These are phyloP conservation scores for Amaranthus palmeri DNA, from an alignment of 148 eudicot species.

Conservation along the genomic window DNA sequence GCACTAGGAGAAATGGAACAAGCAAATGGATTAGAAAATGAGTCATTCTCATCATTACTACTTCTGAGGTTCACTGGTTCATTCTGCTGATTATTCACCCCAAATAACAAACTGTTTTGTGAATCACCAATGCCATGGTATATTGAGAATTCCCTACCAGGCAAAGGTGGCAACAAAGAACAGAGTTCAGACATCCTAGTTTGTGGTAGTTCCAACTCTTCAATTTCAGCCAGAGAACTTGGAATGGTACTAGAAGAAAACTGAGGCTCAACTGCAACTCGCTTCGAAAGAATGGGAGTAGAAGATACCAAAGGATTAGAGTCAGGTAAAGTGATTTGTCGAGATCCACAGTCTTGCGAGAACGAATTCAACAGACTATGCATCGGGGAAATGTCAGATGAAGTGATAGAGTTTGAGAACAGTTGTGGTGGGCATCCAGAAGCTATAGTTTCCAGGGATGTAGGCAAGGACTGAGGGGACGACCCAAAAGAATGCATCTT, in stretches of 20 bases:
- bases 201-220: constrained; percentile 41
- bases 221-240: constrained; percentile 44
- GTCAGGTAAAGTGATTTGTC: constrained; percentile 42
- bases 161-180: constrained; percentile 63
- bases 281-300: constrained; percentile 52
- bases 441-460: constrained; percentile 35
- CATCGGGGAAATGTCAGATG: constrained; percentile 53
- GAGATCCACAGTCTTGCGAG: constrained; percentile 55
- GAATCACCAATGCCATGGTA: constrained; percentile 57
- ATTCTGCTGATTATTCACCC: constrained; percentile 62
- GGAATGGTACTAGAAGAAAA: constrained; percentile 37
- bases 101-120: constrained; percentile 57
- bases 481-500: constrained; percentile 42
- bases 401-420: constrained; percentile 33
- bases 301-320: constrained; percentile 42
- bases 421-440: constrained; percentile 41
- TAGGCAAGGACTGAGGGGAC: constrained; percentile 43
- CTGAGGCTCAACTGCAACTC: constrained; percentile 57
- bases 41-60: constrained; percentile 41
- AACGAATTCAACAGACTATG: constrained; percentile 59
- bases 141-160: constrained; percentile 57
- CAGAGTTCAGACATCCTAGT: constrained; percentile 51
- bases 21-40: constrained; percentile 46
- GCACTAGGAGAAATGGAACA: constrained; percentile 49
- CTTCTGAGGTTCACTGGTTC: constrained; percentile 50